Evolutionary conservation across 495 filamentous ascomycete genomes (phyloP), one percentile per base, ranked within the genome.

Genomic region (Neurospora intermedia): DNA sequence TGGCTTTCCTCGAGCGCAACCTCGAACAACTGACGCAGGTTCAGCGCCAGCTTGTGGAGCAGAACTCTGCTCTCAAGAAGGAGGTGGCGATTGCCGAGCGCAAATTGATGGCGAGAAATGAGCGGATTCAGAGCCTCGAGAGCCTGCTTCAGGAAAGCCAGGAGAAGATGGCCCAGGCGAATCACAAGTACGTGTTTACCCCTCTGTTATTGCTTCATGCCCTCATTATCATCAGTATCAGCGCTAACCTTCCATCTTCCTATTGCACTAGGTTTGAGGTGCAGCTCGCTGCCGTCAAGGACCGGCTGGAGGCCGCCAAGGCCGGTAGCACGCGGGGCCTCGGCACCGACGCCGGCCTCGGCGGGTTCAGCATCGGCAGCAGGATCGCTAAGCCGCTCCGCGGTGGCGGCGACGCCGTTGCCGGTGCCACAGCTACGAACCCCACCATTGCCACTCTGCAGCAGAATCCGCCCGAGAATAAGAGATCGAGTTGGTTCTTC

Each of bases 1-100:
- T 99, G 93, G 96, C 94, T 8, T 99, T 99, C 89, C 84, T 99
- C 59, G 96, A 99, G 83, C 91, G 96, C 79, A 99, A 99, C 81
- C 89, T 99, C 18, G 96, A 99, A 83, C 96, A 98, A 83, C 87
- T 99, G 48, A 99, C 96, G 0, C 92, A 96, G 78, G 96, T 99
- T 71, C 96, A 99, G 81, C 89, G 96, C 31, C 96, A 99, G 85
- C 88, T 99, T 9, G 96, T 99, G 38, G 96, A 99, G 83, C 96
- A 99, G 82, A 99, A 99, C 82, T 91, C 91, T 76, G 91, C 90
- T 72, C 84, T 99, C 74, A 99, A 99, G 88, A 99, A 99, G 84
- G 96, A 99, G 82, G 96, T 99, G 69, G 96, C 96, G 42, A 98
- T 99, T 79, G 96, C 96, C 4, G 96, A 98, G 85, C 89, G 96